Percentiles rank a stretch among this genome's conserved stretches.
phyloP scores from a whole-genome alignment of 805 yeast genomes.

The Kodamaea neixiangensis region DNA sequence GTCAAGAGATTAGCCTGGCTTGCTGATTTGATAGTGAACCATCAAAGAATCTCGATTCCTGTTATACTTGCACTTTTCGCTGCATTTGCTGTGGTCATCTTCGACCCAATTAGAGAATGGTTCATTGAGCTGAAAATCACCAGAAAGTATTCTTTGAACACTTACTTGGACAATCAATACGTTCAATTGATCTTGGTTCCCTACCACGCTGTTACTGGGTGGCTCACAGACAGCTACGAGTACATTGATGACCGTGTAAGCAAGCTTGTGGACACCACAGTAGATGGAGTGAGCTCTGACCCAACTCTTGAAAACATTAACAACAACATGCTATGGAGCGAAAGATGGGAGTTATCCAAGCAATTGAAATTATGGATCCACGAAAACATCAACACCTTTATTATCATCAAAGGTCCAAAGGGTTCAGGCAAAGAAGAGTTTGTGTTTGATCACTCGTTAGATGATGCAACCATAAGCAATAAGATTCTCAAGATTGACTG shows the following conservation, averaged over 20 bases:
- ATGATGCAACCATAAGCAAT: constrained; percentile 41
- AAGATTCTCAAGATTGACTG: constrained; percentile 77
- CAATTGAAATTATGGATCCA: constrained; percentile 76
- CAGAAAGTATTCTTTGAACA: constrained; percentile 54
- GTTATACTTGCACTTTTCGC: constrained; percentile 75
- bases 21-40: constrained; percentile 62
- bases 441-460: constrained; percentile 66
- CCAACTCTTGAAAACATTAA: constrained; percentile 13
- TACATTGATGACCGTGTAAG: constrained; percentile 32
- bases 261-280: constrained; percentile 14
- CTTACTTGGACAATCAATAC: constrained; percentile 39
- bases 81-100: constrained; percentile 77
- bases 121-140: constrained; percentile 74
- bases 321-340: constrained; percentile 58
- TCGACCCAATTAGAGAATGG: constrained; percentile 90
- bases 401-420: constrained; percentile 86
- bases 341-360: constrained; percentile 65
- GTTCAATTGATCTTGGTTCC: constrained; percentile 31
- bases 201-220: constrained; percentile 21
- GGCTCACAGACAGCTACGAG: constrained; percentile 36
- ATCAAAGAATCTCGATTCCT: constrained; percentile 83
- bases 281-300: constrained; percentile 31
- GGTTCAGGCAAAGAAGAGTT: constrained; percentile 92
- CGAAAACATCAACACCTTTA: constrained; percentile 89
- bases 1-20: constrained; percentile 53